Percentiles rank a stretch among this genome's conserved stretches.
phyloP scores from a whole-genome alignment of 1,284 basidiomycete genomes.

The Microbotryum violaceum region DNA sequence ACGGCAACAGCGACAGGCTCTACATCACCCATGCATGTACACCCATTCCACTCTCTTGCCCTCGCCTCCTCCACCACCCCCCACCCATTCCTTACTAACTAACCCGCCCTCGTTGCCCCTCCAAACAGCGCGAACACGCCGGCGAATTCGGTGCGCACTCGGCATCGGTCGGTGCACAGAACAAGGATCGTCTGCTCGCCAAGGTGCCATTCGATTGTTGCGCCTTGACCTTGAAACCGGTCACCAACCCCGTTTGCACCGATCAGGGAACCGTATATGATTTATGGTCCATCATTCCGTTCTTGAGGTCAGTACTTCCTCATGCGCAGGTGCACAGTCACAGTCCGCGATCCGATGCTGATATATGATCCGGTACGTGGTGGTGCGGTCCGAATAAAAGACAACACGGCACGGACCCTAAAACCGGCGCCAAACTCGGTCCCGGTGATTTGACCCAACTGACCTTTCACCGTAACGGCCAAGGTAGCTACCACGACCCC shows the following conservation, averaged over 20 bases:
- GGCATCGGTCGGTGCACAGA: slow-evolving; percentile 16
- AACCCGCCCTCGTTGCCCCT: neutral
- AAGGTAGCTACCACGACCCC: slow-evolving; percentile 41
- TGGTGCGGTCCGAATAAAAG: too few relatives aligned
- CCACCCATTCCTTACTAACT: too few relatives aligned
- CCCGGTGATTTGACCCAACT: slow-evolving; percentile 78
- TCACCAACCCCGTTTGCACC: slow-evolving; percentile 35
- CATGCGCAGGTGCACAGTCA: too few relatives aligned
- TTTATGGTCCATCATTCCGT: slow-evolving; percentile 30
- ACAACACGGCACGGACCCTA: slow-evolving; percentile 51
- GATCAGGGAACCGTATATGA: slow-evolving; percentile 35
- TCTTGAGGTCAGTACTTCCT: neutral
- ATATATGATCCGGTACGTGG: too few relatives aligned
- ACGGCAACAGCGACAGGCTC: slow-evolving; percentile 22
- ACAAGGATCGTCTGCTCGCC: slow-evolving; percentile 10
- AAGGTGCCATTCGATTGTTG: slow-evolving; percentile 32
- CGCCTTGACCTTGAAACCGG: slow-evolving; percentile 36
- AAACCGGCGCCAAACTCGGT: slow-evolving; percentile 70
- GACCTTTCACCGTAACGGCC: slow-evolving; percentile 58
- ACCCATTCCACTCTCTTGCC: neutral
- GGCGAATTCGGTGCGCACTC: slow-evolving; percentile 24
- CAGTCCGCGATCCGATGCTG: too few relatives aligned
- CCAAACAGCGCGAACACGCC: slow-evolving; percentile 19
- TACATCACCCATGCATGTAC: slow-evolving; percentile 22
- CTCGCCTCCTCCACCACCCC: neutral